Conservation (phyloP, 108 stramenopile species). For the Parmales sp. region DNA sequence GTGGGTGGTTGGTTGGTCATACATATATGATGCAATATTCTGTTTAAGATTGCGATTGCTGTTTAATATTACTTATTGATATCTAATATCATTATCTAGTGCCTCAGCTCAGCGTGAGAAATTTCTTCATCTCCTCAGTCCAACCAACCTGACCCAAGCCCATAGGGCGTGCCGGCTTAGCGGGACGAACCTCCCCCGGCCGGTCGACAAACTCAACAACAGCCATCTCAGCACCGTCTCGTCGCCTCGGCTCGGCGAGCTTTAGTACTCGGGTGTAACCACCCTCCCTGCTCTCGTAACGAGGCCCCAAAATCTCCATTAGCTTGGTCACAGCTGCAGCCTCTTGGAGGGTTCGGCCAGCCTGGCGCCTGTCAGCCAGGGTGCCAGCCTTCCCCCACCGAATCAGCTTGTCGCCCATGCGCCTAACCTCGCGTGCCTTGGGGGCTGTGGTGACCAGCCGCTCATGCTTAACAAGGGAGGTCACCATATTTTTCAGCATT, state of each 20-base stretch:
- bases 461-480: conserved; percentile 92
- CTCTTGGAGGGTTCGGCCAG: conserved; percentile 53
- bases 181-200: conserved; percentile 78
- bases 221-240: conserved; percentile 95
- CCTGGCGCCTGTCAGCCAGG: conserved; percentile 37
- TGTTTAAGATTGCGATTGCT: no score
- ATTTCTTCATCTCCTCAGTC: no score
- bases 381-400: conserved; percentile 33
- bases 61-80: no score
- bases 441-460: conserved; percentile 92
- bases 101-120: no score
- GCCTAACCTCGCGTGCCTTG: conserved; percentile 86
- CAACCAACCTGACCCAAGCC: no score
- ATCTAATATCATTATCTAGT: no score
- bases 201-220: conserved; percentile 97
- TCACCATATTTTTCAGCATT: conserved; percentile 59
- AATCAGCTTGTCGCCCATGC: conserved; percentile 83
- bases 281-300: conserved; percentile 79
- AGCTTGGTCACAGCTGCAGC: conserved; percentile 69
- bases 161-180: no score
- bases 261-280: conserved; percentile 96
- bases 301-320: conserved; percentile 88
- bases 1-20: no score
- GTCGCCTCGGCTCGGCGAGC: conserved; percentile 57
- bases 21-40: no score